Evolutionary conservation across 306 rosid genomes (phyloP).

Genomic region (Cicer cuneatum): DNA sequence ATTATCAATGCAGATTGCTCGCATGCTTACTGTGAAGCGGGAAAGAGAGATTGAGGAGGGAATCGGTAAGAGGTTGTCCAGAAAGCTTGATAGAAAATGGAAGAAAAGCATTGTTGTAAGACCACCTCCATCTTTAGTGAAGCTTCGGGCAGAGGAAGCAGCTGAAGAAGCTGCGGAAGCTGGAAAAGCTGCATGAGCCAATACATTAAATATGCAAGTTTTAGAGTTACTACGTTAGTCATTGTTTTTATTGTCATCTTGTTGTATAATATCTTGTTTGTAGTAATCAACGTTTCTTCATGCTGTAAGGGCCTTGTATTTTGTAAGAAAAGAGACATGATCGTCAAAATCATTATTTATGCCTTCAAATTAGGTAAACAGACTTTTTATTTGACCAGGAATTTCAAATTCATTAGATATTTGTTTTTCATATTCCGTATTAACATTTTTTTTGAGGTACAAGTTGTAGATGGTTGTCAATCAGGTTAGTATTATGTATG

Average conservation of each 20-base stretch:
- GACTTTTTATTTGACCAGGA: neutral
- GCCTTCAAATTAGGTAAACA: neutral
- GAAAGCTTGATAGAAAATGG: slow-evolving; percentile 89
- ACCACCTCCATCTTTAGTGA: slow-evolving; percentile 79
- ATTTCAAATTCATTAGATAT: neutral
- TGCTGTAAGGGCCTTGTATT: slow-evolving; percentile 17
- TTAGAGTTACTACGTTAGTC: slow-evolving; percentile 32
- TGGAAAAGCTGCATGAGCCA: slow-evolving; percentile 61
- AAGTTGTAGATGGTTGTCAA: too few species aligned
- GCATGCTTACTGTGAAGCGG: slow-evolving; percentile 88
- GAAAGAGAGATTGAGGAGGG: slow-evolving; percentile 96
- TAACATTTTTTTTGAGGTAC: neutral
- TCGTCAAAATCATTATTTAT: slow-evolving; percentile 19
- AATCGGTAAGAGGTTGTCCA: slow-evolving; percentile 77
- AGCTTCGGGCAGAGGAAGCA: slow-evolving; percentile 80
- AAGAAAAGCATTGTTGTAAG: slow-evolving; percentile 79
- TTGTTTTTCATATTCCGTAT: neutral
- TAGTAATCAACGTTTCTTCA: slow-evolving; percentile 33
- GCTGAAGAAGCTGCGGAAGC: slow-evolving; percentile 64
- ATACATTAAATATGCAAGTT: slow-evolving; percentile 10
- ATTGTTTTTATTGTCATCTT: slow-evolving; percentile 7
- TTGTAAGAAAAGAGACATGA: slow-evolving; percentile 1
- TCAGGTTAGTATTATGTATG: too few species aligned
- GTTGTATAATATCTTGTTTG: slow-evolving; percentile 38
- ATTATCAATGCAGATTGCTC: slow-evolving; percentile 66